Conservation (phyloP, 805 yeast species). For the Suhomyces prunicola region DNA sequence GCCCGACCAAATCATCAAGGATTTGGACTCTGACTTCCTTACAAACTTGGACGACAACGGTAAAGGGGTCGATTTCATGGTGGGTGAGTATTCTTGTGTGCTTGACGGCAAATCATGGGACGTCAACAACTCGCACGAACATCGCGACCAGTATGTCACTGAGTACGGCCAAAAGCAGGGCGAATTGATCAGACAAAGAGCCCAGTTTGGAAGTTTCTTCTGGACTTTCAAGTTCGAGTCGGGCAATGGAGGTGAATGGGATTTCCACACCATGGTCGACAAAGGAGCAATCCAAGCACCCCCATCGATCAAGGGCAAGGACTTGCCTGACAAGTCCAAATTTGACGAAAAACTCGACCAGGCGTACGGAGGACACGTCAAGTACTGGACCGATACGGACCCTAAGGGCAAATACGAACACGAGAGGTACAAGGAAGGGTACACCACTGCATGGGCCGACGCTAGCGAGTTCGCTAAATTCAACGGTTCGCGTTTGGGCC, state of each 20-base stretch:
- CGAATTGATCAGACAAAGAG: constrained; percentile 46
- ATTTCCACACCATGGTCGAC: constrained; percentile 72
- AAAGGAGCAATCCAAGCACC: constrained; percentile 46
- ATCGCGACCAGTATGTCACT: constrained; percentile 53
- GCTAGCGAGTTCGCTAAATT: constrained; percentile 63
- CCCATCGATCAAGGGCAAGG: constrained; percentile 17
- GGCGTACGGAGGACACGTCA: constrained; percentile 46
- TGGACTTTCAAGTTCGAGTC: constrained; percentile 88
- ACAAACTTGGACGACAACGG: constrained; percentile 45
- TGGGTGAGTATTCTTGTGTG: constrained; percentile 92
- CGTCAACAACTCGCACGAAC: constrained; percentile 37
- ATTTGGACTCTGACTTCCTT: constrained; percentile 49
- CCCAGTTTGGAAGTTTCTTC: constrained; percentile 73
- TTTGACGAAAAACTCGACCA: constrained; percentile 39
- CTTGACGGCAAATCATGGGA: constrained; percentile 76
- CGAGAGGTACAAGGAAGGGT: constrained; percentile 79
- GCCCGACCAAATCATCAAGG: constrained; percentile 61
- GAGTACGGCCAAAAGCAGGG: constrained; percentile 61
- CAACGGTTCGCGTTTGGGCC: constrained; percentile 70
- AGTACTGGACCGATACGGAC: constrained; percentile 67
- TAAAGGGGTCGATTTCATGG: constrained; percentile 60
- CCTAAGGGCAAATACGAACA: constrained; percentile 67
- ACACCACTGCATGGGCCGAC: constrained; percentile 72
- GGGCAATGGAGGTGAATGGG: constrained; percentile 98
- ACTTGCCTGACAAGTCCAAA: constrained; percentile 38